phyloP scores from a whole-genome alignment of 768 basidiomycete genomes.

The Terana coerulea region DNA sequence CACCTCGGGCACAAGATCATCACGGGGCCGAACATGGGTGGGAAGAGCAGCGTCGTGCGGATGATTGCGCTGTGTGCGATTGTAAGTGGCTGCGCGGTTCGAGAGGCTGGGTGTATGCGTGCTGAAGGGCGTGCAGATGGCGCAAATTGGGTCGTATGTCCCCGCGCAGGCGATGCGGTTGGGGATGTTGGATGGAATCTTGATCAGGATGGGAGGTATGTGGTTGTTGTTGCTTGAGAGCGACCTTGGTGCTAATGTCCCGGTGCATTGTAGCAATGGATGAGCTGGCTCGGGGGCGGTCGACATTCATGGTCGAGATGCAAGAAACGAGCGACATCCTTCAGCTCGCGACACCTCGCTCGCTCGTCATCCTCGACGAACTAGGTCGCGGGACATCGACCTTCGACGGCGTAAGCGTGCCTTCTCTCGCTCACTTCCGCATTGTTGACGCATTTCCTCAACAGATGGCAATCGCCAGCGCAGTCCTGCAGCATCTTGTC shows the following conservation, averaged over 20 bases:
- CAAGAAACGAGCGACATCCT: conserved; percentile 90
- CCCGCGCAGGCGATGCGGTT: conserved; percentile 74
- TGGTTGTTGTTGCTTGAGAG: conserved; percentile 4
- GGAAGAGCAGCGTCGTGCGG: conserved; percentile 81
- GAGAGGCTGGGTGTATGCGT: neutral
- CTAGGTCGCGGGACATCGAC: conserved; percentile 90
- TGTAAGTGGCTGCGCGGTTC: conserved; percentile 9
- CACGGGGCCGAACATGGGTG: conserved; percentile 86
- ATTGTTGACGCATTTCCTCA: neutral
- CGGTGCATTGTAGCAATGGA: conserved; percentile 62
- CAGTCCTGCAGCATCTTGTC: conserved; percentile 72
- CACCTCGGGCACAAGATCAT: conserved; percentile 66
- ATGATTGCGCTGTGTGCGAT: conserved; percentile 75
- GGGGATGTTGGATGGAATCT: conserved; percentile 78
- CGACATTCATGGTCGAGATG: conserved; percentile 98
- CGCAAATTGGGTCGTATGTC: conserved; percentile 92
- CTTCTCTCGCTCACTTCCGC: neutral
- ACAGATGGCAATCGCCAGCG: conserved; percentile 85
- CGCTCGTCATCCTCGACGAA: conserved; percentile 88
- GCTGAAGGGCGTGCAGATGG: conserved; percentile 36
- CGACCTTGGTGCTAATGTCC: conserved; percentile 2
- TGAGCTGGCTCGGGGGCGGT: conserved; percentile 80
- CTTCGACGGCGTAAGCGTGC: conserved; percentile 67
- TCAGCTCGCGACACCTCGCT: conserved; percentile 64
- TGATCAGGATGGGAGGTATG: conserved; percentile 88